Base-by-base conservation (phyloP, 176 grass and related monocot genomes). In the Neostapfia colusana region DNA sequence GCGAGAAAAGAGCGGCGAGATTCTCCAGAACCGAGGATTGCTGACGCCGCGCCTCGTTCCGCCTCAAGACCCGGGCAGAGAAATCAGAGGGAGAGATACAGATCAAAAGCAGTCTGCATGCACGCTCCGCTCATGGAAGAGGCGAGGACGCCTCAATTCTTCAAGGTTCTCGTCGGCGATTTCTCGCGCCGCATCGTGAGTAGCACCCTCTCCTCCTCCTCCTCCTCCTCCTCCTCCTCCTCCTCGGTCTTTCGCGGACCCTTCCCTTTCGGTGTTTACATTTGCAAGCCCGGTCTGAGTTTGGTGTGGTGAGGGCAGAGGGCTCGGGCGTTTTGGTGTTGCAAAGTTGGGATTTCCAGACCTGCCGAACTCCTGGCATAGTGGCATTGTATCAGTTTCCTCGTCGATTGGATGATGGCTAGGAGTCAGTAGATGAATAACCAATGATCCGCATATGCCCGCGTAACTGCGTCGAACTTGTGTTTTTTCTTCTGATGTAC, bases 131-230 rank as follows among this genome's bases (percentile, higher is more conserved):
- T 50, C 65, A 85, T 81, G 78, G 78, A 62, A 13, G 82, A 57
- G 34, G 50, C 27, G 60, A 77, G 53, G 73, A 76, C 41, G 78
- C 78, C 49, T 65, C 87, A 59, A 8, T 83, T 88, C 87, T 77
- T 77, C 66, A 85, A 89, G 82, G 67, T 85, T 65, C 67, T 89
- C 82, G 8, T 82, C 53, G 77, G 66, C 60, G 67, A 80, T 59
- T 79, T 85, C 61, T 35, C 60, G 67, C 67, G 77, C 27, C 73
- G 78, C 61, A 46, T 78, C 78, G 82, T 85, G 70, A 83, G 86
- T 69, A 45, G 6, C 7, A 17, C 5, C 38, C 53, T 57, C 3
- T 28, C 24, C 23, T 13, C 10, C 10, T 26, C 40, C 39, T 35
- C 1, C 53, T 56, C 42, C n/a, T 6, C n/a, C n/a, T n/a, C n/a